A percentile compares a stretch with the other conserved stretches of the same genome.
Evolutionary conservation across 257 asterid genomes (phyloP).

Genomic region (Perilla frutescens): DNA sequence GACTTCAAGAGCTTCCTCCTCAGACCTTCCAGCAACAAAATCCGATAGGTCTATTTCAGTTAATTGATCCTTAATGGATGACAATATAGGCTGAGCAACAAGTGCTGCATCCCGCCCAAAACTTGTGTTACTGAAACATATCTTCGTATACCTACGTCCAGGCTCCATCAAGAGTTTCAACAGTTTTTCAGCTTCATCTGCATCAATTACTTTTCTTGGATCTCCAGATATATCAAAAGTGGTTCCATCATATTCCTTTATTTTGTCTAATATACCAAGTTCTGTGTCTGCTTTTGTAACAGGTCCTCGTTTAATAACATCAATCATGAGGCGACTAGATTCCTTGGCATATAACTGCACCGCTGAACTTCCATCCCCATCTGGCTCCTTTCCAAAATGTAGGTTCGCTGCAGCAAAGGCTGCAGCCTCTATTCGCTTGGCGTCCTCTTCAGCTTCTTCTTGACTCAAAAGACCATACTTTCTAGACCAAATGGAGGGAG

Average conservation of each 20-base stretch:
- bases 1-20: conserved; percentile 92
- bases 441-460: conserved; percentile 79
- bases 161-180: conserved; percentile 65
- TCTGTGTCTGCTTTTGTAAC: conserved; percentile 52
- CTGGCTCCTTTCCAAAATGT: conserved; percentile 73
- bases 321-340: conserved; percentile 89
- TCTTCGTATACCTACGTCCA: conserved; percentile 60
- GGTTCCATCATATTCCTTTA: conserved; percentile 52
- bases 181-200: conserved; percentile 70
- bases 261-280: conserved; percentile 47
- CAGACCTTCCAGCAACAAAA: conserved; percentile 83
- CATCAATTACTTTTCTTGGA: conserved; percentile 63
- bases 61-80: conserved; percentile 68
- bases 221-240: conserved; percentile 87
- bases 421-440: conserved; percentile 71
- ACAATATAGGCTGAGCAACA: conserved; percentile 71
- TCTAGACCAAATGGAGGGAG: conserved; percentile 83
- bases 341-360: conserved; percentile 92
- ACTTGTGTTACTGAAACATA: conserved; percentile 91
- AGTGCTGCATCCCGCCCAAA: conserved; percentile 85
- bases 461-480: conserved; percentile 78
- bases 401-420: conserved; percentile 76
- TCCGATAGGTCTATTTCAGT: conserved; percentile 92
- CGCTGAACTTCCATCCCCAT: conserved; percentile 91
- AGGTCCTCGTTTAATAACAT: conserved; percentile 82